A percentile compares a stretch with the other conserved stretches of the same genome.
Conservation (phyloP, 1,284 basidiomycete genomes). For the Tilletia walkeri region DNA sequence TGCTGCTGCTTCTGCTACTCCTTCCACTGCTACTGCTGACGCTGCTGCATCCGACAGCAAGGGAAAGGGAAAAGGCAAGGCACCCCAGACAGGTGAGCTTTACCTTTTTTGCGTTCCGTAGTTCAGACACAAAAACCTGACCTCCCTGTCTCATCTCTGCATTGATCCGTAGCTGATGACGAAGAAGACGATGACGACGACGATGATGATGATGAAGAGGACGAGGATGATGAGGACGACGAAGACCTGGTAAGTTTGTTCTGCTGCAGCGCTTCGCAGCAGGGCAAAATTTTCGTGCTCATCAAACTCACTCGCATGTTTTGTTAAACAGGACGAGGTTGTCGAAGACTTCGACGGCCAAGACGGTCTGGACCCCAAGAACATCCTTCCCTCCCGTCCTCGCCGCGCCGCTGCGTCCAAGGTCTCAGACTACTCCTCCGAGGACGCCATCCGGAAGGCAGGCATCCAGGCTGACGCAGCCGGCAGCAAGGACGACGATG, state of each 20-base stretch:
- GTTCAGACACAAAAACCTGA: background rate
- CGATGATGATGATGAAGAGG: conserved; percentile 9
- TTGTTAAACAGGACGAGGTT: conserved; percentile 3
- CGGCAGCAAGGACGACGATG: conserved; percentile 12
- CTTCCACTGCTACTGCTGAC: background rate
- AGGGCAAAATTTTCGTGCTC: too few species aligned
- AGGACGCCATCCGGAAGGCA: conserved; percentile 16
- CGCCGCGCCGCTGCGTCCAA: conserved; percentile 14
- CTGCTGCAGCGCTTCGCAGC: background rate
- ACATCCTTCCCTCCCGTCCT: conserved; percentile 11
- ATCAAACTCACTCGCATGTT: background rate
- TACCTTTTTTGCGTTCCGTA: background rate
- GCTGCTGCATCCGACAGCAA: background rate
- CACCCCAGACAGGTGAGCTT: background rate
- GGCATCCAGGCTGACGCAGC: background rate
- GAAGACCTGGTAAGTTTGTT: background rate
- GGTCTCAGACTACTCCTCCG: conserved; percentile 14
- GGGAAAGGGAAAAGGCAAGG: conserved; percentile 16
- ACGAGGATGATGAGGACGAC: conserved; percentile 14
- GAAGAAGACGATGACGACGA: background rate
- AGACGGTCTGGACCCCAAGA: conserved; percentile 3
- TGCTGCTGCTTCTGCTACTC: background rate
- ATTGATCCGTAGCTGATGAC: background rate
- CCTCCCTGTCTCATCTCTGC: background rate
- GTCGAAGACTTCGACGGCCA: conserved; percentile 14